A percentile compares a stretch with the other conserved stretches of the same genome.
phyloP scores from a whole-genome alignment of 106 monocot species.

The Dioscorea dumetorum region DNA sequence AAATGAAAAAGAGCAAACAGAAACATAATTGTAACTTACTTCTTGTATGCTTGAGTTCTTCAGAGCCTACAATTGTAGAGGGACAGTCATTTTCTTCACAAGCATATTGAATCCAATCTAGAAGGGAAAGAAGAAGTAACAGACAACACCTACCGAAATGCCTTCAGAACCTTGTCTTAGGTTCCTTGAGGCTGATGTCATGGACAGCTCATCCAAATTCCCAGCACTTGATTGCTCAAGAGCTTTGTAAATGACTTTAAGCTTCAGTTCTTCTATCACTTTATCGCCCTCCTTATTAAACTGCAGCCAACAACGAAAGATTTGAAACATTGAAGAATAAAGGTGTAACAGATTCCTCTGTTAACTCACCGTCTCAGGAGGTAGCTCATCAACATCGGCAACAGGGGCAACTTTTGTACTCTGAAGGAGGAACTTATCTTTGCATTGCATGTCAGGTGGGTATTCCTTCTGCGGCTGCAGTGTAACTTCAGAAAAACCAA shows the following conservation, averaged over 20 bases:
- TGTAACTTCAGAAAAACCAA: slow-evolving; percentile 39
- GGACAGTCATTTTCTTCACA: neutral
- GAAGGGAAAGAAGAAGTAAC: neutral
- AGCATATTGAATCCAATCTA: neutral
- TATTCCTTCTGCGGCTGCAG: slow-evolving; percentile 75
- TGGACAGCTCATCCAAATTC: slow-evolving; percentile 34
- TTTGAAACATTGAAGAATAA: neutral
- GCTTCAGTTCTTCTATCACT: slow-evolving; percentile 74
- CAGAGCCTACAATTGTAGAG: slow-evolving; percentile 22
- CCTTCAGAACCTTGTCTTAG: slow-evolving; percentile 24
- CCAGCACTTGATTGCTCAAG: slow-evolving; percentile 24
- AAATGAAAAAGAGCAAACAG: neutral
- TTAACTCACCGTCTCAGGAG: slow-evolving; percentile 51
- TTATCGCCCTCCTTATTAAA: slow-evolving; percentile 74
- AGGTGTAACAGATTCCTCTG: neutral
- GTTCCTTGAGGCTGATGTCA: slow-evolving; percentile 10
- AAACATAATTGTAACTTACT: slow-evolving; percentile 20
- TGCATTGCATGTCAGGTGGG: slow-evolving; percentile 79
- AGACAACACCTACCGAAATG: slow-evolving; percentile 27
- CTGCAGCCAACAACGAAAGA: slow-evolving; percentile 23
- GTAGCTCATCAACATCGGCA: slow-evolving; percentile 79
- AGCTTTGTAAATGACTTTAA: slow-evolving; percentile 59
- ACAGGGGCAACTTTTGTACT: slow-evolving; percentile 68
- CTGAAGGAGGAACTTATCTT: slow-evolving; percentile 92
- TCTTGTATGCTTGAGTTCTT: slow-evolving; percentile 45